phyloP scores from a whole-genome alignment of 441 rosid species.

The Syzygium malaccense region DNA sequence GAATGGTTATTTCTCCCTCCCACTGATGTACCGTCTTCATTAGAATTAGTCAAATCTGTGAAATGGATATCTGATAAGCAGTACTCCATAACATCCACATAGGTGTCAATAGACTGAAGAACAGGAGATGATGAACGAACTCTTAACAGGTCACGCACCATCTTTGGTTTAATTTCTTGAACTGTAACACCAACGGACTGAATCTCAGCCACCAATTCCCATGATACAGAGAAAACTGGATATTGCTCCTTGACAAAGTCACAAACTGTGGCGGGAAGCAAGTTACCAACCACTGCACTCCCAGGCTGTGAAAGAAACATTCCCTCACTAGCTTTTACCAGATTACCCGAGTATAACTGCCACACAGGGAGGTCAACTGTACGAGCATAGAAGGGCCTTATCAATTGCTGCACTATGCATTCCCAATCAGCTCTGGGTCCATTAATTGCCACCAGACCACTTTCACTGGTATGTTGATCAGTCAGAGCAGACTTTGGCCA shows the following conservation, averaged over 20 bases:
- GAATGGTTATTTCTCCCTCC: conserved; percentile 15
- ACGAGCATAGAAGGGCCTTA: conserved; percentile 87
- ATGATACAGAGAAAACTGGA: conserved; percentile 93
- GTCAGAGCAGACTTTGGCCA: conserved; percentile 76
- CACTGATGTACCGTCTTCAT: conserved; percentile 20
- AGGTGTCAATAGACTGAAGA: conserved; percentile 85
- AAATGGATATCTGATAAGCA: conserved; percentile 87
- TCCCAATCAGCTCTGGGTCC: conserved; percentile 64
- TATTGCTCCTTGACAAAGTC: conserved; percentile 95
- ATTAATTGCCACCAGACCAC: conserved; percentile 24
- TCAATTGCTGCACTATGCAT: conserved; percentile 74
- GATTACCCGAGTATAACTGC: conserved; percentile 93
- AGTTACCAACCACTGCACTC: conserved; percentile 62
- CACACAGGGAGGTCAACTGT: conserved; percentile 92
- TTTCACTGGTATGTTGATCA: conserved; percentile 25
- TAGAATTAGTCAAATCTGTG: conserved; percentile 28
- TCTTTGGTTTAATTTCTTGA: conserved; percentile 90
- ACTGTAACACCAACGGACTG: conserved; percentile 71
- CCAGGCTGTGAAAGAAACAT: conserved; percentile 99
- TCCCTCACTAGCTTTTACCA: conserved; percentile 95
- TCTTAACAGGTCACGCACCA: conserved; percentile 91
- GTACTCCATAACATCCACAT: conserved; percentile 87
- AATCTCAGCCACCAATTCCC: conserved; percentile 91
- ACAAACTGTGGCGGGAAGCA: conserved; percentile 96
- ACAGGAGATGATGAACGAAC: conserved; percentile 56